Base-by-base conservation (phyloP, 2,329 filamentous ascomycete genomes). In the Alternaria triticimaculans region DNA sequence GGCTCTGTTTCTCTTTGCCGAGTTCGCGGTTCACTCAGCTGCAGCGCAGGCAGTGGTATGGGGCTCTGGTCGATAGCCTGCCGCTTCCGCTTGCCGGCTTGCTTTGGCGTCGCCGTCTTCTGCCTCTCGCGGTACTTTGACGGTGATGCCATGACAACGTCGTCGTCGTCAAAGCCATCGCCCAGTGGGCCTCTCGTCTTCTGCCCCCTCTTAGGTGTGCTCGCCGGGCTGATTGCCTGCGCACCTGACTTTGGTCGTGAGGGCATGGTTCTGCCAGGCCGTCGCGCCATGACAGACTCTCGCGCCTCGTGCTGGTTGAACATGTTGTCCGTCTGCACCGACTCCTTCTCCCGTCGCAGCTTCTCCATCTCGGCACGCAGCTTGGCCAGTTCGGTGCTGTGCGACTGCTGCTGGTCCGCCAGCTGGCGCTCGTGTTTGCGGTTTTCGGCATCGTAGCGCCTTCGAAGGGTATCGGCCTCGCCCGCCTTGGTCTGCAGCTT, bases 81-180 rank as follows among this genome's bases (percentile, higher is more conserved):
- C 8, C 92, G 84, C 75, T 94, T 94, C 67, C 92, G 83, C 81
- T 95, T 95, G 7, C 84, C 84, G 59, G 83, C 82, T 63, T 83
- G 83, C 53, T 89, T 90, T 1, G 92, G 92, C 1, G 87, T 89
- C 11, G 78, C 77, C 46, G 84, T 81, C 72, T 85, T 87, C 6
- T 82, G 80, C 66, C 81, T 83, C 9, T 80, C 79, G 51, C 77
- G 79, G 5, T 75, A 68, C 68, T 85, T 88, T 56, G 83, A 87
- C 5, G 87, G 87, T 3, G 87, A 89, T 1, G 83, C 75, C 65
- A 85, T 81, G 60, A 85, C 77, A 9, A 90, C 83, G 71, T 90
- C 87, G 59, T 86, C 84, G 63, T 92, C 88, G 63, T 94, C 91
- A 71, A 96, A 96, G 0, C 92, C 92, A 78, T 96, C 92, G 2